Base-by-base conservation (phyloP, 1,284 basidiomycete species). In the Pyrrhoderma noxium region DNA sequence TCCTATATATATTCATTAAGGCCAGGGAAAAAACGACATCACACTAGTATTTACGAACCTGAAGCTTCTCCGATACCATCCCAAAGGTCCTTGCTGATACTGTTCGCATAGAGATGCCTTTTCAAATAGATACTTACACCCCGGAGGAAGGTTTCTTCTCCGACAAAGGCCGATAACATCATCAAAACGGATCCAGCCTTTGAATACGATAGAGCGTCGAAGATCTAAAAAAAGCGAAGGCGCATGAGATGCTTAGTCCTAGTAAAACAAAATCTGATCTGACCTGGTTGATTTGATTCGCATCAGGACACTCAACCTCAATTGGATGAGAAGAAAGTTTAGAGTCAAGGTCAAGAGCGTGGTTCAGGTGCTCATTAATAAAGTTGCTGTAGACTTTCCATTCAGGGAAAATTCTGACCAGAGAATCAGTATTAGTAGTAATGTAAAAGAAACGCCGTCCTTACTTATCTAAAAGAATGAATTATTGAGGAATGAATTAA, bases 251-350 rank as follows among this genome's bases (percentile, higher is more conserved):
- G 21, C 11, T n/a, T n/a, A 21, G 9, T 13, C 21, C 50, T 36
- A 3, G 38, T 40, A 16, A 16, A 13, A 25, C 27, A 5, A 41
- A n/a, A n/a, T n/a, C n/a, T n/a, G n/a, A n/a, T 18, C 57, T 25
- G 47, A 79, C 81, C 72, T 92, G 87, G 64, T 87, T 87, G 60
- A 93, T 88, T 64, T 88, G 80, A 62, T 89, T 85, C 11, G 89
- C 86, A 64, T 94, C 89, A 0, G 89, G 89, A 62, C 88, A 92
- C 8, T 87, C 85, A 18, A 97, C 91, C 68, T 99, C 93, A 62
- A 99, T 92, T 1, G 94, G 89, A 67, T 99, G 95, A 27, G 91
- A 94, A 13, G 93, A 95, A 13, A 89, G 73, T 66, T 94, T 92
- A 8, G 89, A 81, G 63, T 99, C 95, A 51, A 97, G 77, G 35